Conservation (phyloP, 495 filamentous ascomycete genomes). For the Bryoglossum gracile region DNA sequence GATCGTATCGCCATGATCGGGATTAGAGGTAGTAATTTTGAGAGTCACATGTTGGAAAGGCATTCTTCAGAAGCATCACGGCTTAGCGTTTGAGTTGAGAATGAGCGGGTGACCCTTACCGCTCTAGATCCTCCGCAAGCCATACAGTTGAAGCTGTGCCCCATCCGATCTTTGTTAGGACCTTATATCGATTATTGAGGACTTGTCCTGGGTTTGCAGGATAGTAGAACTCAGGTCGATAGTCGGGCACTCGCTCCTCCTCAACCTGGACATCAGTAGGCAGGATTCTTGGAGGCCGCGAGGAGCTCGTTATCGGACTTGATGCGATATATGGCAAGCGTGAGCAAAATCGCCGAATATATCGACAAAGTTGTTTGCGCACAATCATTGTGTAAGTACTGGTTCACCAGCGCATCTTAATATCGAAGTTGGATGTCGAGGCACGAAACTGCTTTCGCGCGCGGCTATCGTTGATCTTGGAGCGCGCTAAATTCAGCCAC, state of each 20-base stretch:
- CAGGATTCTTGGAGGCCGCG: too few relatives aligned
- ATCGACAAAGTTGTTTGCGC: too few relatives aligned
- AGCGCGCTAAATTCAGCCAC: too few relatives aligned
- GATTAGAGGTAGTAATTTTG: constrained; percentile 30
- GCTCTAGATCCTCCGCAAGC: constrained; percentile 25
- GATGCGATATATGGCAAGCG: too few relatives aligned
- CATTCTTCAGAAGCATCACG: constrained; percentile 20
- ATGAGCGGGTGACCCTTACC: background rate
- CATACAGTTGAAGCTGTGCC: constrained; percentile 36
- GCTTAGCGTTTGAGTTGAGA: background rate
- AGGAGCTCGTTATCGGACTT: too few relatives aligned
- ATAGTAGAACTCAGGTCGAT: constrained; percentile 36
- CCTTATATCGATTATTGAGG: constrained; percentile 32
- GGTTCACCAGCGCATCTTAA: too few relatives aligned
- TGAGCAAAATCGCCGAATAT: too few relatives aligned
- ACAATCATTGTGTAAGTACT: too few relatives aligned
- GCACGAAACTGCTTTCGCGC: too few relatives aligned
- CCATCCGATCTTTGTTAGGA: constrained; percentile 36
- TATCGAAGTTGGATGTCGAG: too few relatives aligned
- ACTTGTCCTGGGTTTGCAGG: constrained; percentile 37
- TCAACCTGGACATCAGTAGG: constrained; percentile 12
- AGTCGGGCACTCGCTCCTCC: constrained; percentile 24
- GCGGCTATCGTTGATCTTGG: too few relatives aligned
- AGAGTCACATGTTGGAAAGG: constrained; percentile 35
- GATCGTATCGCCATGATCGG: constrained; percentile 24